Evolutionary conservation across 306 rosid genomes (phyloP), one percentile per base, ranked within the genome.

Genomic region (Benincasa hispida): DNA sequence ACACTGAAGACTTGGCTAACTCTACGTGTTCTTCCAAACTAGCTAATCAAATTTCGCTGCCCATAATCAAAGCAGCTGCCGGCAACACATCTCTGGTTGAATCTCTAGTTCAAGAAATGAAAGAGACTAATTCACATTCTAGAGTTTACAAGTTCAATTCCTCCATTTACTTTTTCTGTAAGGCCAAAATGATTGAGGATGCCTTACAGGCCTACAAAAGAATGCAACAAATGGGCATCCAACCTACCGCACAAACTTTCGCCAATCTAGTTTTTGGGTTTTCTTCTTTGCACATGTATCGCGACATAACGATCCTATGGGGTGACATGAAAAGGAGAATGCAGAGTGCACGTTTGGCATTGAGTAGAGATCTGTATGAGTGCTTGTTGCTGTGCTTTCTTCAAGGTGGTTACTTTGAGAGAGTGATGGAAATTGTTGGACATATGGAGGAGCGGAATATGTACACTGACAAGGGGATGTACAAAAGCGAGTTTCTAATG

Each of bases 391-490:
- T 91, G 77, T 79, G 82, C 80, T 94, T 91, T 77, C 82, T 91
- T 80, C 86, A 13, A 74, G 97, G 97, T 54, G 97, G 97, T 82
- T 91, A 91, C 82, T 94, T 94, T 81, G 98, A 94, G 88, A 89
- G 96, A 85, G 91, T 85, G 79, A 87, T 89, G 97, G 98, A 94
- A 87, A 88, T 91, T 73, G 74, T 79, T 79, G 85, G 82, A 34
- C 67, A 84, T 70, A 91, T 91, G 97, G 87, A 72, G 83, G 81
- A 84, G 76, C 77, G 57, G 77, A 82, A 82, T 57, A 88, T 86
- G 87, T 90, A 69, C 76, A 50, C 84, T 24, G 95, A 91, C 80
- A 94, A 89, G 80, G 84, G 86, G 86, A 83, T 91, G 91, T 90
- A 88, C 87, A 89, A 76, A 87, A 79, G 72, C 34, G 89, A 90